Evolutionary conservation across 192 early-diverging fungal genomes (phyloP).

Genomic region (Phycomyces nitens): DNA sequence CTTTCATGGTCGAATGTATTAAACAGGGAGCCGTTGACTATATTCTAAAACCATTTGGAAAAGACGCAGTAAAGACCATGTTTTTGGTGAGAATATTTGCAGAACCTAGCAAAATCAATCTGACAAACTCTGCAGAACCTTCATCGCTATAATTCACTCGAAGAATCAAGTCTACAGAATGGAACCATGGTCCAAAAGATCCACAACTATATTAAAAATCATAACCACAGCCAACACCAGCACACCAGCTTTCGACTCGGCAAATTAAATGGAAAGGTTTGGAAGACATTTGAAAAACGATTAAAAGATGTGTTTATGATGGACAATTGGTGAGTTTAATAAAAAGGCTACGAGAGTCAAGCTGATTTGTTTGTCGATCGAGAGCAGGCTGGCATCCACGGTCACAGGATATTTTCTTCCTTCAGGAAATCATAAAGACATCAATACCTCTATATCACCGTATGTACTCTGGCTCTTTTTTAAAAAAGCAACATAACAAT

Average conservation of each 20-base stretch:
- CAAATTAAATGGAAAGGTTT: constrained; percentile 13
- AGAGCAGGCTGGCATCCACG: constrained; percentile 19
- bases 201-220: too few species aligned
- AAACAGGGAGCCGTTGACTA: constrained; percentile 54
- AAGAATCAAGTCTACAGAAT: neutral
- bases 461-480: too few species aligned
- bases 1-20: constrained; percentile 46
- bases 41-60: constrained; percentile 49
- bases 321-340: constrained; percentile 15
- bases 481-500: too few species aligned
- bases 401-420: constrained; percentile 25
- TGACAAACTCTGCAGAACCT: neutral
- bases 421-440: neutral
- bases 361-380: neutral
- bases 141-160: neutral
- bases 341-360: neutral
- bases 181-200: too few species aligned
- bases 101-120: neutral
- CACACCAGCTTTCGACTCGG: neutral
- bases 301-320: constrained; percentile 20
- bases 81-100: constrained; percentile 43
- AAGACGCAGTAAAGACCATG: constrained; percentile 47
- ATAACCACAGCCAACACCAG: neutral
- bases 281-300: constrained; percentile 14
- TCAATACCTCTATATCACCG: too few species aligned